A percentile compares a stretch with the other conserved stretches of the same genome.
These are phyloP conservation scores for Ascomycota sp. DNA, from an alignment of 2,329 filamentous ascomycete species.

Conservation along the genomic window DNA sequence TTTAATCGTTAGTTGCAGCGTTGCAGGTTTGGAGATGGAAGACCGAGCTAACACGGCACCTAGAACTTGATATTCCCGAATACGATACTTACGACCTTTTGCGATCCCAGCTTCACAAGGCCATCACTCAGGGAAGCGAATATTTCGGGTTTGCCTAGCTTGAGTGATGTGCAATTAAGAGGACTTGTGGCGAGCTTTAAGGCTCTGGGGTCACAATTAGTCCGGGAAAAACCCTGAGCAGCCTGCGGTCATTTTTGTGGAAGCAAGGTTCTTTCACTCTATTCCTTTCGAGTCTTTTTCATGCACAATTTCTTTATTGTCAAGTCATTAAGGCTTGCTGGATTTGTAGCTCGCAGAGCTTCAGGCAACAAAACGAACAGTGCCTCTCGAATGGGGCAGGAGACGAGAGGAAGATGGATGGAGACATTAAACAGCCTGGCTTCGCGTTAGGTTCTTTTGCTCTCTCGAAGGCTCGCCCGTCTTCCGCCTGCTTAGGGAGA, in stretches of 20 bases:
- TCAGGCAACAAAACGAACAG: too few species aligned
- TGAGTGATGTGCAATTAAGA: not conserved
- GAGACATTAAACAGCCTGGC: too few species aligned
- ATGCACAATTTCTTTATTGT: too few species aligned
- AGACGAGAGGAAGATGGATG: too few species aligned
- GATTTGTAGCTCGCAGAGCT: too few species aligned
- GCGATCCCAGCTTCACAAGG: constrained; percentile 71
- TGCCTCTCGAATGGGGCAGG: too few species aligned
- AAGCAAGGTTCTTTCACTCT: not conserved
- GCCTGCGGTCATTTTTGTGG: not conserved
- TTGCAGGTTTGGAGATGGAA: not conserved
- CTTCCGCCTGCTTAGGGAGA: not conserved
- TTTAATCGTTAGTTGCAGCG: constrained; percentile 69
- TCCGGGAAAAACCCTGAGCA: not conserved
- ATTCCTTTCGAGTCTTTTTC: not conserved
- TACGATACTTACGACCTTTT: constrained; percentile 90
- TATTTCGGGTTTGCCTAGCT: constrained; percentile 88
- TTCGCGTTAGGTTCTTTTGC: too few species aligned
- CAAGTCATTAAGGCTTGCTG: too few species aligned
- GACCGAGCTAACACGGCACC: constrained; percentile 6
- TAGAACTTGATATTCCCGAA: constrained; percentile 92
- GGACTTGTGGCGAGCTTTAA: too few species aligned
- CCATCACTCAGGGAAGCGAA: constrained; percentile 92
- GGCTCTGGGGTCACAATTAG: too few species aligned
- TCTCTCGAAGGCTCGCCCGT: not conserved